These are phyloP conservation scores for Selaginella moellendorffii DNA, from an alignment of 75 land plant genomes.

Conservation along the genomic window DNA sequence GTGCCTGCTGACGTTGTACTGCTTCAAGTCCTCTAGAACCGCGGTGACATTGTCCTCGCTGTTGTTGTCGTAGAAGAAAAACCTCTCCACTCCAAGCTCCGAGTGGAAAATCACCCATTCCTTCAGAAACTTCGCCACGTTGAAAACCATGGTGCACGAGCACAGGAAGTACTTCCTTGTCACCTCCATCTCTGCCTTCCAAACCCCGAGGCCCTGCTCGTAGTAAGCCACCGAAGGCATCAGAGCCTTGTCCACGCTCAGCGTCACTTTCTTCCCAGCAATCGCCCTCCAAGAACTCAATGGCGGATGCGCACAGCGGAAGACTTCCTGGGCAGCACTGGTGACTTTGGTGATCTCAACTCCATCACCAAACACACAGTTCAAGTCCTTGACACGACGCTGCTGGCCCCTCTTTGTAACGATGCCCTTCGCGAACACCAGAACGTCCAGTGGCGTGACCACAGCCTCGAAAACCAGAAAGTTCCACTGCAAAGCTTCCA, in stretches of 20 bases:
- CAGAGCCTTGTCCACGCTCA: background rate
- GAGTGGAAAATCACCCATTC: constrained; percentile 82
- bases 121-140: constrained; percentile 50
- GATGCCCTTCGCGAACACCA: background rate
- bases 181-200: background rate
- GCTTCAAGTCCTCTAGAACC: constrained; percentile 7
- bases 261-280: constrained; percentile 19
- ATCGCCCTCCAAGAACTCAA: constrained; percentile 15
- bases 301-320: constrained; percentile 60
- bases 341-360: constrained; percentile 30
- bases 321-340: constrained; percentile 57
- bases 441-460: constrained; percentile 33
- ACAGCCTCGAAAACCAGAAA: constrained; percentile 42
- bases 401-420: constrained; percentile 16
- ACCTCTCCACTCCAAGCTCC: constrained; percentile 51
- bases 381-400: constrained; percentile 14
- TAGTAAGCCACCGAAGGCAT: constrained; percentile 27
- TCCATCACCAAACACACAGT: constrained; percentile 38
- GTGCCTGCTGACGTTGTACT: constrained; percentile 21
- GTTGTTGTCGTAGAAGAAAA: constrained; percentile 68
- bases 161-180: constrained; percentile 25
- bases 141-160: constrained; percentile 75
- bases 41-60: constrained; percentile 47
- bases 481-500: constrained; percentile 21
- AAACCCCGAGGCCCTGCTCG: background rate